phyloP scores from a whole-genome alignment of 345 rosid species.

The Clarkia xantiana region DNA sequence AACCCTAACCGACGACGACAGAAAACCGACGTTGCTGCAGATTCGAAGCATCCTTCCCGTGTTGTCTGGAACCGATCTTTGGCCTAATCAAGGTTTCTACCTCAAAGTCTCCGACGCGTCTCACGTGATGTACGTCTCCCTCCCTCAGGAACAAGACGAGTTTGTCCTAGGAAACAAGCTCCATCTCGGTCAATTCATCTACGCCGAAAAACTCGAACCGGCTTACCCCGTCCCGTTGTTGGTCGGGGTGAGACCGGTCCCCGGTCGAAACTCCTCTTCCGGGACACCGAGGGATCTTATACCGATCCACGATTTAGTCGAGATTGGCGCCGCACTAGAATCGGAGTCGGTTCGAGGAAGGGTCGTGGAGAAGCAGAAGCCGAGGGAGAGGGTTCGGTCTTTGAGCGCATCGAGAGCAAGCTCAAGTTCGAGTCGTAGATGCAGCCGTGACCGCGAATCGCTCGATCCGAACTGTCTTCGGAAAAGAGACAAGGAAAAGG shows the following conservation, averaged over 20 bases:
- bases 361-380: slow-evolving; percentile 6
- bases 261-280: slow-evolving; percentile 33
- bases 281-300: slow-evolving; percentile 40
- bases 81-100: slow-evolving; percentile 69
- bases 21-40: slow-evolving; percentile 43
- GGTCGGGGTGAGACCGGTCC: slow-evolving; percentile 45
- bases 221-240: slow-evolving; percentile 58
- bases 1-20: slow-evolving; percentile 18
- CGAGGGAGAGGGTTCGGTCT: slow-evolving; percentile 14
- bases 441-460: slow-evolving; percentile 9
- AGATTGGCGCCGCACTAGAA: slow-evolving; percentile 23
- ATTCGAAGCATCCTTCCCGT: slow-evolving; percentile 66
- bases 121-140: slow-evolving; percentile 45
- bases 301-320: slow-evolving; percentile 28
- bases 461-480: slow-evolving; percentile 10
- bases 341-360: slow-evolving; percentile 11
- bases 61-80: slow-evolving; percentile 47
- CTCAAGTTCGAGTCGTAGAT: no score
- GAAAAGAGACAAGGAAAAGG: slow-evolving; percentile 12
- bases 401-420: slow-evolving; percentile 8
- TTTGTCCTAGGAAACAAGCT: slow-evolving; percentile 44
- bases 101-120: slow-evolving; percentile 48
- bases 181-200: slow-evolving; percentile 45
- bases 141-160: slow-evolving; percentile 50
- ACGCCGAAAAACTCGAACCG: slow-evolving; percentile 40